Conservation (phyloP, 1,284 basidiomycete species). For the Tilletiopsis washingtonensis region DNA sequence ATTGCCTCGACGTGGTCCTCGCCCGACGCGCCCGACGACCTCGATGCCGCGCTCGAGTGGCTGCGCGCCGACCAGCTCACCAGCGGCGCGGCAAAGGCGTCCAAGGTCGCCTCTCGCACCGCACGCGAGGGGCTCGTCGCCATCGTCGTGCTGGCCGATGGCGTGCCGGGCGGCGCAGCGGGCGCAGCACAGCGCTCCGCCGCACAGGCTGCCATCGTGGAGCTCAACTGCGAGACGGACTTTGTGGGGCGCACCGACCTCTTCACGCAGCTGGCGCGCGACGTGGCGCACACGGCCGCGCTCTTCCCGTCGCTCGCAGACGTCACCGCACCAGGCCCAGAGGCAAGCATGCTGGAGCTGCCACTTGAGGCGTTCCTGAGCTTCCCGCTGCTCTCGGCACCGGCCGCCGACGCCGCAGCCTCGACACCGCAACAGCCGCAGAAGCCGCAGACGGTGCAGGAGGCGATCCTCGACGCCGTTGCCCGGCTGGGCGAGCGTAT, state of each 20-base stretch:
- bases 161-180: constrained; percentile 45
- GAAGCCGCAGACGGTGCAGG: constrained; percentile 57
- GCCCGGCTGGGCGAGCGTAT: constrained; percentile 86
- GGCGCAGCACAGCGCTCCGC: constrained; percentile 9
- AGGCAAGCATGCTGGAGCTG: constrained; percentile 10
- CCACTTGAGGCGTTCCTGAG: constrained; percentile 29
- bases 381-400: constrained; percentile 42
- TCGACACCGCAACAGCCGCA: constrained; percentile 13
- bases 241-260: constrained; percentile 84
- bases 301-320: constrained; percentile 58
- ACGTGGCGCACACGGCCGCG: constrained; percentile 79
- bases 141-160: constrained; percentile 62
- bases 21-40: constrained; percentile 57
- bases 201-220: constrained; percentile 70
- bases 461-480: constrained; percentile 69
- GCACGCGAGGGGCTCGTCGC: constrained; percentile 74
- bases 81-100: constrained; percentile 69
- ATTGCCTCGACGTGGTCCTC: constrained; percentile 55
- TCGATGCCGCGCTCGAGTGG: constrained; percentile 69
- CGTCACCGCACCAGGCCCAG: background rate
- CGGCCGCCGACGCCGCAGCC: constrained; percentile 37
- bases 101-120: constrained; percentile 66
- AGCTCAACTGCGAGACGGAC: constrained; percentile 94
- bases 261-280: constrained; percentile 67
- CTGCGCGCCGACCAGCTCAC: constrained; percentile 64